Evolutionary conservation across 345 rosid genomes (phyloP).

Genomic region (Arabis alpina): DNA sequence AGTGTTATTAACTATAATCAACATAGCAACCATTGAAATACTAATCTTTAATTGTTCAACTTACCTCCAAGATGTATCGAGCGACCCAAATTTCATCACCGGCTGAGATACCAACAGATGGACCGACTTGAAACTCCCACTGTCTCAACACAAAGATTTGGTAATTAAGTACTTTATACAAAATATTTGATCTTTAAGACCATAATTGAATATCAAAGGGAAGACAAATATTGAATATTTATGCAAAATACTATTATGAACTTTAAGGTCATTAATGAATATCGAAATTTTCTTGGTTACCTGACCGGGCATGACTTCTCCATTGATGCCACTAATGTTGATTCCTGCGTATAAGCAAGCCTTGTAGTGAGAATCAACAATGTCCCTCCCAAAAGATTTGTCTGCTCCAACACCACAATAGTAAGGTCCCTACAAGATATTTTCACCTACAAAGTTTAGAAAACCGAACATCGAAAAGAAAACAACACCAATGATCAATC

Average conservation of each 20-base stretch:
- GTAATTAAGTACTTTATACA: conserved; percentile 20
- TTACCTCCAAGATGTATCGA: conserved; percentile 92
- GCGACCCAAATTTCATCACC: conserved; percentile 91
- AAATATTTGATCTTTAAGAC: background rate
- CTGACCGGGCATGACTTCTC: conserved; percentile 95
- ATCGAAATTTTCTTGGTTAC: conserved; percentile 29
- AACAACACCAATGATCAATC: background rate
- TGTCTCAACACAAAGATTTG: conserved; percentile 32
- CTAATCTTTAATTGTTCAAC: background rate
- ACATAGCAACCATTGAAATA: conserved; percentile 5
- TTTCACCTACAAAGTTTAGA: background rate
- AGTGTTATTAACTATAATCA: background rate
- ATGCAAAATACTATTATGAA: background rate
- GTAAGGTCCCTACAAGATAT: conserved; percentile 78
- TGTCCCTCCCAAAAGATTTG: conserved; percentile 90
- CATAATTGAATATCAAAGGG: background rate
- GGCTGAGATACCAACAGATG: conserved; percentile 82
- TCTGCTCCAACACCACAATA: conserved; percentile 85
- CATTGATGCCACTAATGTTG: conserved; percentile 89
- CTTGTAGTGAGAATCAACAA: conserved; percentile 92
- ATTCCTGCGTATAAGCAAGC: conserved; percentile 91
- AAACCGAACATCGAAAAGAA: background rate
- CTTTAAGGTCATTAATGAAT: background rate
- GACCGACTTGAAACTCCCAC: conserved; percentile 99
- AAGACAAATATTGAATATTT: background rate